phyloP scores from a whole-genome alignment of 2,329 filamentous ascomycete genomes.

The Ophiostoma novo-ulmi region DNA sequence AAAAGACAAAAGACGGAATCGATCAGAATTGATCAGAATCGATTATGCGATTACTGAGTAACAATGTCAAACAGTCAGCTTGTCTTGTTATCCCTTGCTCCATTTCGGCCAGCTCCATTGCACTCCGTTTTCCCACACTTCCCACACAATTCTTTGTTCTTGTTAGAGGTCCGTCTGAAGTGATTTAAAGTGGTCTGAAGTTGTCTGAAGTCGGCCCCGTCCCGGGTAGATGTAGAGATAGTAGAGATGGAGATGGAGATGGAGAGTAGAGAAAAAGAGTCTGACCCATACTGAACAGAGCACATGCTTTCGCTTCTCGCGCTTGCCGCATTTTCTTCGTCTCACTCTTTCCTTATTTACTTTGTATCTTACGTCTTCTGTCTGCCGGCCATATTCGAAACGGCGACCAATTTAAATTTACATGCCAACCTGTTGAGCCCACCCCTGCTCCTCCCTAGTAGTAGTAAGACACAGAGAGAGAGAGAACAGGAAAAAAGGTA shows the following conservation, averaged over 20 bases:
- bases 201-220: neutral
- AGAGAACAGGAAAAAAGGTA: too few relatives aligned
- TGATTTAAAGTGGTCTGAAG: neutral
- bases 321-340: neutral
- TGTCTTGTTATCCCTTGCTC: constrained; percentile 7
- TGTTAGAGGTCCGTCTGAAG: constrained; percentile 9
- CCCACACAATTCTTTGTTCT: neutral
- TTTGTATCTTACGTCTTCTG: neutral
- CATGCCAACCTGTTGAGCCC: neutral
- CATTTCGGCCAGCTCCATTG: neutral
- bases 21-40: neutral
- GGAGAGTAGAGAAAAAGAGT: neutral
- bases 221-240: too few relatives aligned
- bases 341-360: neutral
- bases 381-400: neutral
- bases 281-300: too few relatives aligned
- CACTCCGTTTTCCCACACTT: neutral
- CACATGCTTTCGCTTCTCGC: too few relatives aligned
- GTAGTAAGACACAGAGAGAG: too few relatives aligned
- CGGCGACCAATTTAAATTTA: neutral
- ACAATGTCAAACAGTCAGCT: constrained; percentile 1
- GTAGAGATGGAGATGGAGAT: neutral
- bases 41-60: too few relatives aligned
- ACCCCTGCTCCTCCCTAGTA: too few relatives aligned
- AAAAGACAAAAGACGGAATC: too few relatives aligned